phyloP scores from a whole-genome alignment of 345 rosid species.

The Eutrema heterophyllum region DNA sequence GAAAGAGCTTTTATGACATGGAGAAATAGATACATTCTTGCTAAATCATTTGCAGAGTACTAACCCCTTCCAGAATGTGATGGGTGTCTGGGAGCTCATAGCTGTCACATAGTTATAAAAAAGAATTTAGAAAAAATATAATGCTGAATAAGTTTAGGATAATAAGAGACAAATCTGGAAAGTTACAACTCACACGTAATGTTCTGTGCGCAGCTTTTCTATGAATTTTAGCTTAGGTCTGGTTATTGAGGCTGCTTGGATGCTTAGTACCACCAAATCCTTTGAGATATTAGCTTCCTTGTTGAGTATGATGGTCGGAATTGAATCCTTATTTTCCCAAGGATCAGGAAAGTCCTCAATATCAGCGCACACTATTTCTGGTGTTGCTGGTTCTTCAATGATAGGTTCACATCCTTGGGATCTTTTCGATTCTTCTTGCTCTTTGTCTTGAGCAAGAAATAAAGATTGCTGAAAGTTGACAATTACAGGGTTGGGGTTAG shows the following conservation, averaged over 20 bases:
- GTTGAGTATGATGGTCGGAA: constrained; percentile 50
- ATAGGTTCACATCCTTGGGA: constrained; percentile 49
- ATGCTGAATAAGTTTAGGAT: background rate
- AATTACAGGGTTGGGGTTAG: constrained; percentile 24
- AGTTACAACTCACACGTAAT: constrained; percentile 66
- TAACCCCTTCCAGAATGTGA: constrained; percentile 68
- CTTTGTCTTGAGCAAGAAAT: constrained; percentile 32
- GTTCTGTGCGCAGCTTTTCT: constrained; percentile 76
- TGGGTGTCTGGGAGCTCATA: constrained; percentile 84
- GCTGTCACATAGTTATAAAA: constrained; percentile 40
- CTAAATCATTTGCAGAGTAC: constrained; percentile 27
- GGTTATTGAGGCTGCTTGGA: constrained; percentile 59
- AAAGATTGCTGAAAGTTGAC: constrained; percentile 34
- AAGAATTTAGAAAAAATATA: background rate
- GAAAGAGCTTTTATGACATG: background rate
- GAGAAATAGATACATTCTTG: background rate
- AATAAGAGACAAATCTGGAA: background rate
- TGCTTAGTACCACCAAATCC: constrained; percentile 66
- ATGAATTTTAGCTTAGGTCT: constrained; percentile 57
- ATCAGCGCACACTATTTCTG: constrained; percentile 50
- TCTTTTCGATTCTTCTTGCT: background rate
- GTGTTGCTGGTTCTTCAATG: constrained; percentile 76
- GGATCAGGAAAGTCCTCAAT: constrained; percentile 54
- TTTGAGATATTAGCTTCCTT: constrained; percentile 55
- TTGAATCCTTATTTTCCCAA: constrained; percentile 52